phyloP scores from a whole-genome alignment of 1,284 basidiomycete species.

The Puccinia novopanici region DNA sequence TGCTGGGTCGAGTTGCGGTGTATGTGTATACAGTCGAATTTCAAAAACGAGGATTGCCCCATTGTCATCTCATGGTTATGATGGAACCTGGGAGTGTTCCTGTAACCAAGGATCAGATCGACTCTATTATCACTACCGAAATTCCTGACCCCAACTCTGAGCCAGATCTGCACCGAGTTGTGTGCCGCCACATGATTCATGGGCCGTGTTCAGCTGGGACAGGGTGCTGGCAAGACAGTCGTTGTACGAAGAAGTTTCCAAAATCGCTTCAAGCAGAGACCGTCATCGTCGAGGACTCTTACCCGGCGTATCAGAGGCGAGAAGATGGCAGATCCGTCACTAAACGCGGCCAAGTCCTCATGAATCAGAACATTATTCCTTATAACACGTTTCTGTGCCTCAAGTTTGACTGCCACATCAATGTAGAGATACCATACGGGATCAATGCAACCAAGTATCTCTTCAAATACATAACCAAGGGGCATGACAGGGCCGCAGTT shows the following conservation, averaged over 20 bases:
- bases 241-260: slow-evolving; percentile 14
- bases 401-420: too few relatives aligned
- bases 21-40: slow-evolving; percentile 30
- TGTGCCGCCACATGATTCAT: slow-evolving; percentile 3
- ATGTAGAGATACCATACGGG: too few relatives aligned
- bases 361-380: slow-evolving; percentile 12
- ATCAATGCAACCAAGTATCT: slow-evolving; percentile 7
- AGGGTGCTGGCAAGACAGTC: neutral
- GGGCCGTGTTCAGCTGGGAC: neutral
- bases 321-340: neutral
- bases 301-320: neutral
- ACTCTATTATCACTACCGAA: neutral
- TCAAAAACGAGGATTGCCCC: slow-evolving; percentile 11
- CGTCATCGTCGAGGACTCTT: neutral
- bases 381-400: slow-evolving; percentile 23
- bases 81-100: neutral
- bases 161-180: neutral
- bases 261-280: neutral
- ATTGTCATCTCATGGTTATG: slow-evolving; percentile 7
- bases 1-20: neutral
- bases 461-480: slow-evolving; percentile 29
- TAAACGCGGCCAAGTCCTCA: neutral
- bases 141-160: neutral
- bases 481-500: neutral
- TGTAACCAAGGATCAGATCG: neutral